Conservation (phyloP, 73 alveolate genomes). For the Tetrahymena elliotti region DNA sequence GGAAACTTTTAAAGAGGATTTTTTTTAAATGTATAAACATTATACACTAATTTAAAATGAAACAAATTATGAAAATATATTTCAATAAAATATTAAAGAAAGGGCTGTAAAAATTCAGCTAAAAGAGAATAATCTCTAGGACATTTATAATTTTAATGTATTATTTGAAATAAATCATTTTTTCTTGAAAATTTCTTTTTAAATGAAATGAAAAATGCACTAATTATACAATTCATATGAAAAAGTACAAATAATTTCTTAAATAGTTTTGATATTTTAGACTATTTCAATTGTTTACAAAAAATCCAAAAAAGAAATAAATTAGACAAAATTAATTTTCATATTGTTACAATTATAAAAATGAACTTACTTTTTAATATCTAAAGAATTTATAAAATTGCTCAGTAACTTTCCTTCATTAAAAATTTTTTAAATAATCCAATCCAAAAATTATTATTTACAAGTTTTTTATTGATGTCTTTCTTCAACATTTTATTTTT, state of each 20-base stretch:
- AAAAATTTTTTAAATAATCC: too few species aligned
- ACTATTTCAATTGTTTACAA: not conserved
- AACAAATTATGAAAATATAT: not conserved
- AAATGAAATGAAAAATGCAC: not conserved
- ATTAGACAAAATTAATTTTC: not conserved
- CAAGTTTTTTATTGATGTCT: too few species aligned
- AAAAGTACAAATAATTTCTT: too few species aligned
- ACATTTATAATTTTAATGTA: not conserved
- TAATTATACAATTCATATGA: not conserved
- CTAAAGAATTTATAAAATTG: too few species aligned
- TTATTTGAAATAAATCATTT: too few species aligned
- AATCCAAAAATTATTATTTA: too few species aligned
- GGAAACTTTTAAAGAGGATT: not conserved
- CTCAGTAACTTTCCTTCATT: too few species aligned
- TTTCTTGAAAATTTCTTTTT: not conserved
- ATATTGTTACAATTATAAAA: not conserved
- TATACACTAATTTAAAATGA: not conserved
- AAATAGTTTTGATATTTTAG: not conserved
- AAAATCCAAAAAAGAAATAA: too few species aligned
- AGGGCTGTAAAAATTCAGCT: not conserved
- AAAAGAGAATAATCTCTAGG: not conserved
- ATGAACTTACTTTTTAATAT: not conserved
- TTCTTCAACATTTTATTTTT: too few species aligned
- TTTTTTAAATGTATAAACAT: not conserved
- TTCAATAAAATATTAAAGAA: not conserved